A percentile compares a stretch with the other conserved stretches of the same genome.
Evolutionary conservation across 371 early-diverging fungal genomes (phyloP).

Genomic region (Homolaphlyctis polyrhiza): DNA sequence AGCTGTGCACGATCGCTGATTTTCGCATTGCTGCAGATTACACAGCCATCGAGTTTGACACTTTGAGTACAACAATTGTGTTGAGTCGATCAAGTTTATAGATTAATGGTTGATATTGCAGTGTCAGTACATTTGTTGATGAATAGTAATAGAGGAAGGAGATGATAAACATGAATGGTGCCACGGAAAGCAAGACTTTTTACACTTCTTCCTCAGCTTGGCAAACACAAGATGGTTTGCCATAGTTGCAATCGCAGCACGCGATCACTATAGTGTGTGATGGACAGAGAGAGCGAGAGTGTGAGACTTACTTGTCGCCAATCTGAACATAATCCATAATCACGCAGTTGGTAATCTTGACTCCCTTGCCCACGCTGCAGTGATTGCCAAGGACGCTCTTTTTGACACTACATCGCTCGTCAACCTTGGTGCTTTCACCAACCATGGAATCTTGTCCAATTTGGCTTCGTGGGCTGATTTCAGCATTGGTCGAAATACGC

Average conservation of each 20-base stretch:
- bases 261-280: not conserved
- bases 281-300: not conserved
- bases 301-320: conserved; percentile 67
- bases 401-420: conserved; percentile 86
- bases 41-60: conserved; percentile 83
- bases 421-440: conserved; percentile 83
- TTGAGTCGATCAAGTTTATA: no score
- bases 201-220: no score
- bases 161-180: no score
- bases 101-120: no score
- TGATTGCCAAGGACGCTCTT: conserved; percentile 89
- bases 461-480: no score
- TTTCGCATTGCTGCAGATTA: conserved; percentile 77
- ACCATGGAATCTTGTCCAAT: conserved; percentile 89
- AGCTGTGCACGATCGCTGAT: conserved; percentile 70
- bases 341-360: conserved; percentile 88
- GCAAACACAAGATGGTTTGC: conserved; percentile 6
- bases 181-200: no score
- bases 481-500: no score
- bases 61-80: no score
- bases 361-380: conserved; percentile 88
- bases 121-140: no score
- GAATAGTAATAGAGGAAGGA: no score
- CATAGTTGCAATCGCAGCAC: not conserved
- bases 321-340: conserved; percentile 91